Evolutionary conservation across 2,329 filamentous ascomycete species (phyloP).

Genomic region (Hymenoscyphus occultus): DNA sequence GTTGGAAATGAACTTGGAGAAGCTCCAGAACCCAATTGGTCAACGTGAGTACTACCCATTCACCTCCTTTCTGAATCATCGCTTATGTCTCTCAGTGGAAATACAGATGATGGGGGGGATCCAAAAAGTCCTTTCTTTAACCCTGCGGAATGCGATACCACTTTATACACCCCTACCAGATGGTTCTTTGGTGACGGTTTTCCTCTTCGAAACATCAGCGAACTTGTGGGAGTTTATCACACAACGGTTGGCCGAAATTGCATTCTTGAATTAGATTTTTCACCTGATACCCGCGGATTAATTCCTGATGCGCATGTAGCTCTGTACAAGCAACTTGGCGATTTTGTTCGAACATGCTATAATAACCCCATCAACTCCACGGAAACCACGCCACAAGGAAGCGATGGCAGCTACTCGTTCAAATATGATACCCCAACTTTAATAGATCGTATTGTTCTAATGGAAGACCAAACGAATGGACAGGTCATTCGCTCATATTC

Average conservation of each 20-base stretch:
- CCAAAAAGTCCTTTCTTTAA: slow-evolving; percentile 27
- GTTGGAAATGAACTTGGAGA: slow-evolving; percentile 29
- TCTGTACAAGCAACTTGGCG: slow-evolving; percentile 30
- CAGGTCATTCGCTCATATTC: slow-evolving; percentile 31
- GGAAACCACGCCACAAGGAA: slow-evolving; percentile 2
- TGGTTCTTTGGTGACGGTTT: slow-evolving; percentile 32
- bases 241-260: slow-evolving; percentile 31
- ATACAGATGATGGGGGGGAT: slow-evolving; percentile 26
- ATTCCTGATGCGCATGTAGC: slow-evolving; percentile 26
- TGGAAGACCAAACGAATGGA: slow-evolving; percentile 32
- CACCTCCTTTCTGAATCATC: background rate
- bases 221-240: slow-evolving; percentile 32
- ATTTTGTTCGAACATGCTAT: slow-evolving; percentile 24
- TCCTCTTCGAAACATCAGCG: slow-evolving; percentile 25
- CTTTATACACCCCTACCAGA: slow-evolving; percentile 27
- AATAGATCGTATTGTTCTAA: slow-evolving; percentile 30
- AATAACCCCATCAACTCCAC: slow-evolving; percentile 12
- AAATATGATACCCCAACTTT: slow-evolving; percentile 21
- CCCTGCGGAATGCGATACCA: slow-evolving; percentile 31
- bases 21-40: slow-evolving; percentile 31
- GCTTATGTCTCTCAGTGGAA: background rate
- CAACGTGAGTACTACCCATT: slow-evolving; percentile 19
- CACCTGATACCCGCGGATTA: slow-evolving; percentile 30
- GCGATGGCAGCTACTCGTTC: slow-evolving; percentile 10
- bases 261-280: slow-evolving; percentile 29